Percentiles rank a stretch among this genome's conserved stretches.
Evolutionary conservation across 768 basidiomycete species (phyloP).

Genomic region (Pleurotus platypus): DNA sequence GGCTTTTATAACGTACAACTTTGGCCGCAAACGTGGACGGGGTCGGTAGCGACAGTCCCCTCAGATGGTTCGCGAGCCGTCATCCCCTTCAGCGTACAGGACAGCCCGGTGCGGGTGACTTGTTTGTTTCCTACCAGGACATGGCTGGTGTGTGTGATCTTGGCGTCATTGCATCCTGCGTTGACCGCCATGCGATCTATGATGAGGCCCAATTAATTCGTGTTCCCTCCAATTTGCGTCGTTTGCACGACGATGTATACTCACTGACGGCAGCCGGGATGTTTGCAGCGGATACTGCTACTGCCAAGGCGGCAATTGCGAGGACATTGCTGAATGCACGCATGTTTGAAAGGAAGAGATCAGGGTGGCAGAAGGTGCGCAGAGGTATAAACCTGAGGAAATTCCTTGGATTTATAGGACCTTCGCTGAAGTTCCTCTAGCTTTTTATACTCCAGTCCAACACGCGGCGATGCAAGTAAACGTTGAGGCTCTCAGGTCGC

Average conservation of each 20-base stretch:
- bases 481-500: background rate
- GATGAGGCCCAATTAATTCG: background rate
- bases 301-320: background rate
- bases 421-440: no score
- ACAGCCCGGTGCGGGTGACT: background rate
- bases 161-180: background rate
- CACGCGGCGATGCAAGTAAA: background rate
- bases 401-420: no score
- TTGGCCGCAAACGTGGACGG: constrained; percentile 1
- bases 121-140: constrained; percentile 1
- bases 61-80: background rate
- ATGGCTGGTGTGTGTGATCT: background rate
- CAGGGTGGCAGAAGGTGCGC: background rate
- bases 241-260: background rate
- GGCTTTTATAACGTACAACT: background rate
- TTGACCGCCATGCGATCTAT: background rate
- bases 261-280: constrained; percentile 4
- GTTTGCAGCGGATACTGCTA: constrained; percentile 2
- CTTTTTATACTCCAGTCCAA: background rate
- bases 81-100: background rate
- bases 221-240: background rate
- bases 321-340: constrained; percentile 3
- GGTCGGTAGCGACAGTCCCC: background rate
- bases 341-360: background rate
- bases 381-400: no score